phyloP scores from a whole-genome alignment of 805 yeast genomes.

The Yarrowia osloensis region DNA sequence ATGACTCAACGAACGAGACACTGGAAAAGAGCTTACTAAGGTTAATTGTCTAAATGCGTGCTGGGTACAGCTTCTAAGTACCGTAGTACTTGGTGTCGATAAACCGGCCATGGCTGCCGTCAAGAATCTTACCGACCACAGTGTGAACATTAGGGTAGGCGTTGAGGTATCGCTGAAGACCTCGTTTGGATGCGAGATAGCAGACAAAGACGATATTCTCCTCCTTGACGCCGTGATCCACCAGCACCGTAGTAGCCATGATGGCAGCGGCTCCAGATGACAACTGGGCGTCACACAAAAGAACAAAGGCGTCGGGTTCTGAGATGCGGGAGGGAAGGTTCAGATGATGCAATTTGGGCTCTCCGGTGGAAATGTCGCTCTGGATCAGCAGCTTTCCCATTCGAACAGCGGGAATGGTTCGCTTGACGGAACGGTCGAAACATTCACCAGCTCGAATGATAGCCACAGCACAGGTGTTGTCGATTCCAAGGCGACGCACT shows the following conservation, averaged over 20 bases:
- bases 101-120: constrained; percentile 48
- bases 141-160: constrained; percentile 73
- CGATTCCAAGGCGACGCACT: constrained; percentile 43
- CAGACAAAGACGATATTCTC: constrained; percentile 67
- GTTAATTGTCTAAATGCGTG: constrained; percentile 5
- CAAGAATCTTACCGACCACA: constrained; percentile 61
- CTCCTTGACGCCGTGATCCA: constrained; percentile 73
- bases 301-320: constrained; percentile 43
- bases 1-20: too few species aligned
- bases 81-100: constrained; percentile 81
- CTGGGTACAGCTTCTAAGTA: constrained; percentile 42
- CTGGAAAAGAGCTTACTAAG: neutral
- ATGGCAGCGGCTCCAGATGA: constrained; percentile 91
- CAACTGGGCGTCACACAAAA: constrained; percentile 83
- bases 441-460: constrained; percentile 92
- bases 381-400: constrained; percentile 86
- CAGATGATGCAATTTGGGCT: constrained; percentile 87
- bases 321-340: constrained; percentile 56
- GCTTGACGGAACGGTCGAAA: constrained; percentile 75
- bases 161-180: constrained; percentile 66
- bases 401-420: constrained; percentile 68
- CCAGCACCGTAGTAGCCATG: constrained; percentile 86
- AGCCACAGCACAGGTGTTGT: constrained; percentile 68
- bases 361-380: constrained; percentile 86
- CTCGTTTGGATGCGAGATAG: constrained; percentile 76